Evolutionary conservation across 2,329 filamentous ascomycete species (phyloP), one percentile per base, ranked within the genome.

Genomic region (Ilyonectria robusta): DNA sequence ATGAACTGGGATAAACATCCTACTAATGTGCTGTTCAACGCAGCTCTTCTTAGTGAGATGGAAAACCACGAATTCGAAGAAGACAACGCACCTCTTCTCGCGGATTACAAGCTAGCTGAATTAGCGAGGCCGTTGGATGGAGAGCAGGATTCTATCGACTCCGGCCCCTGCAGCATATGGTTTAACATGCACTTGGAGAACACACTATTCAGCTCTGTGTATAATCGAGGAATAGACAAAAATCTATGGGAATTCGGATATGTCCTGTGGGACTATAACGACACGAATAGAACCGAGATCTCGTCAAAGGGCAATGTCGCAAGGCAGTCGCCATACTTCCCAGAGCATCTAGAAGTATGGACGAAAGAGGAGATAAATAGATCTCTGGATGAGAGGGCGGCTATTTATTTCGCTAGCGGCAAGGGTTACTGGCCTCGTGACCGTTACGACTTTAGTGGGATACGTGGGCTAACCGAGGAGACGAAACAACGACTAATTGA

Each of bases 381-480:
- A 47, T 59, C 57, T 13, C 21, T 50, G 33, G 17, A 13, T 6
- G 46, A 59, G 23, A 59, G 57, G 17, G 9, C 9, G 4, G 46
- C 51, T 21, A 59, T 59, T 29, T 21, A 6, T 3, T 8, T 15
- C 0, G 10, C 15, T 9, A 46, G 46, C 13, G 57, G 57, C 2
- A 6, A 2, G 2, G 46, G 57, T 8, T 59, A 59, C 31, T 59
- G 57, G 57, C 31, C 33, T 17, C 46, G 44, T 29, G 33, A n/a
- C n/a, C 6, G 35, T 21, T 51, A 40, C 19, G 57, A 59, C 31
- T 59, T 59, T 13, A 51, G 33, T 21, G 17, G 44, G 8, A 51
- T 51, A 19, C 21, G 19, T 5, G 57, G 57, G 4, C 10, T 59
- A 9, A 15, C 19, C 6, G 44, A 59, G 9, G 23, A 51, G 9